phyloP scores from a whole-genome alignment of 352 stramenopile genomes.

The Phytophthora idaei region DNA sequence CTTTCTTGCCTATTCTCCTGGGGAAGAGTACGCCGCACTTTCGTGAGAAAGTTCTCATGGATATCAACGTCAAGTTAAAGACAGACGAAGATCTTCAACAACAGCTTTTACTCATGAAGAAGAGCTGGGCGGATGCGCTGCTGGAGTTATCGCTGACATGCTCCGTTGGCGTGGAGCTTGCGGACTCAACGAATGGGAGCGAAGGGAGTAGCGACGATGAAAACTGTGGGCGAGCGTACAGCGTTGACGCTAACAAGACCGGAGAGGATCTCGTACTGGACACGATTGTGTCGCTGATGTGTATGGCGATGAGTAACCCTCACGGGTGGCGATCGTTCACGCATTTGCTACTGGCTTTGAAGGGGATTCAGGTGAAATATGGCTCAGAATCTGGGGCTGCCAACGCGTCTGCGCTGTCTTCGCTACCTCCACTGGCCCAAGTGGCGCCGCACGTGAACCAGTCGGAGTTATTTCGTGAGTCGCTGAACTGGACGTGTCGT shows the following conservation, averaged over 20 bases:
- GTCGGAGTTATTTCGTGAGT: constrained; percentile 49
- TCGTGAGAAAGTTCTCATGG: constrained; percentile 85
- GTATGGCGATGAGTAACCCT: constrained; percentile 66
- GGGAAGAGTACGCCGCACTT: constrained; percentile 52
- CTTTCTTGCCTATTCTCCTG: constrained; percentile 75
- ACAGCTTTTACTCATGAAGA: constrained; percentile 76
- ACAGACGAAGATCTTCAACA: constrained; percentile 74
- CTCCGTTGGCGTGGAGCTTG: constrained; percentile 32
- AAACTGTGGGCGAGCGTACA: constrained; percentile 51
- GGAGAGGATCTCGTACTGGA: constrained; percentile 85
- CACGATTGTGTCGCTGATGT: constrained; percentile 83
- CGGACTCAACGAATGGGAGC: background rate
- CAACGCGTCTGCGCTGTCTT: constrained; percentile 16
- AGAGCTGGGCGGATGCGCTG: constrained; percentile 75
- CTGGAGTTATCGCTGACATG: constrained; percentile 76
- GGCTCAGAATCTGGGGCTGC: constrained; percentile 2
- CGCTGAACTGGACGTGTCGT: constrained; percentile 69
- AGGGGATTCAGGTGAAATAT: constrained; percentile 73
- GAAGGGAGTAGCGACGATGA: constrained; percentile 12
- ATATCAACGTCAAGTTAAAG: constrained; percentile 89
- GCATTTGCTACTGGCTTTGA: constrained; percentile 67
- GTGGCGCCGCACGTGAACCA: constrained; percentile 28
- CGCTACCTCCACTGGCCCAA: constrained; percentile 32
- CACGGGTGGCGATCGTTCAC: constrained; percentile 71
- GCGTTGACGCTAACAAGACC: constrained; percentile 70